Conservation (phyloP, 176 grass and related monocot genomes). For the Alopecurus myosuroides region DNA sequence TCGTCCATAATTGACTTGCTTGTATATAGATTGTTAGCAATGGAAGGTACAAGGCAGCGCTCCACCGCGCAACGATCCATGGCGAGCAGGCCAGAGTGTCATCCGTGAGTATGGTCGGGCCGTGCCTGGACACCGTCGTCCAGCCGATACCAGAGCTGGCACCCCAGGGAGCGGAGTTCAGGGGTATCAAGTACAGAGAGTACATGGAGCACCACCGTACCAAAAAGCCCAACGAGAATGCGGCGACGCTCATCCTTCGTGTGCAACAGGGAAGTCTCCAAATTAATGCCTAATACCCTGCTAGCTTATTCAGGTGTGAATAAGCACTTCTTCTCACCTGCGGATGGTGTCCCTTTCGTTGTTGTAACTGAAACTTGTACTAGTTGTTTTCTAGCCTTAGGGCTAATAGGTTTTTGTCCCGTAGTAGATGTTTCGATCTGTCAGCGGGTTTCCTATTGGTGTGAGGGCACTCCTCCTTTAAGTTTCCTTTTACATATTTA, state of each 20-base stretch:
- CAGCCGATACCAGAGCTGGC: conserved; percentile 47
- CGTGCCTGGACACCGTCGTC: conserved; percentile 47
- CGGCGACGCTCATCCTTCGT: conserved; percentile 27
- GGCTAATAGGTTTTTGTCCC: too few relatives aligned
- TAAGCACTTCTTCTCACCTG: too few relatives aligned
- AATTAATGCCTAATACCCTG: too few relatives aligned
- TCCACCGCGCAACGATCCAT: conserved; percentile 54
- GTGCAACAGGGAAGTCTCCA: background rate
- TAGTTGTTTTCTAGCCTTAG: too few relatives aligned
- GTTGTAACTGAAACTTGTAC: too few relatives aligned
- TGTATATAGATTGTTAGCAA: conserved; percentile 83
- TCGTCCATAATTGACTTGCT: background rate
- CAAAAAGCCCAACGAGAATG: conserved; percentile 33
- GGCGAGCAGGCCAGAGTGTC: conserved; percentile 48
- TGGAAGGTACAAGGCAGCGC: conserved; percentile 49
- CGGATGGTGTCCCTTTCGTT: too few relatives aligned
- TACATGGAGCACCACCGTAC: conserved; percentile 61
- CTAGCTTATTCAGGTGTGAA: too few relatives aligned
- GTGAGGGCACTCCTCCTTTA: too few relatives aligned
- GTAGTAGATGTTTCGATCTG: too few relatives aligned
- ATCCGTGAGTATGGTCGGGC: conserved; percentile 39
- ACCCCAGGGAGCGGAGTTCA: conserved; percentile 22
- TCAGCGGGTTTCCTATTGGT: too few relatives aligned
- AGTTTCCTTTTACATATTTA: too few relatives aligned
- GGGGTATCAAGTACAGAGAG: conserved; percentile 47